Percentiles rank a stretch among this genome's conserved stretches.
These are phyloP conservation scores for Penicillium desertorum DNA, from an alignment of 495 filamentous ascomycete genomes.

Conservation along the genomic window DNA sequence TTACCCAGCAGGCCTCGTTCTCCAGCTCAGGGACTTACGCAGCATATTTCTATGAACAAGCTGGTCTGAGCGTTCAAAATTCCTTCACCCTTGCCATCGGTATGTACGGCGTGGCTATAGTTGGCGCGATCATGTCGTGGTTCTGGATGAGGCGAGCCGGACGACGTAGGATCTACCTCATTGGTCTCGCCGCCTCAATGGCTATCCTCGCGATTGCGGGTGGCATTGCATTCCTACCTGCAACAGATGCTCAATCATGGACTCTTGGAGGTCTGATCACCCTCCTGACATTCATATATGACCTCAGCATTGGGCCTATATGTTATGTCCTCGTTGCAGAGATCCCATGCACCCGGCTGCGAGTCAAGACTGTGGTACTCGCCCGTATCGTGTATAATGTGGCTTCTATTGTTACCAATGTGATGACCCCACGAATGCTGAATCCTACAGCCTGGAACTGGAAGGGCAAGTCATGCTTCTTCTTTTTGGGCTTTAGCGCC, in stretches of 20 bases:
- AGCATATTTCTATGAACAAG: constrained; percentile 46
- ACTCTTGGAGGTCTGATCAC: constrained; percentile 17
- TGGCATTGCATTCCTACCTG: constrained; percentile 33
- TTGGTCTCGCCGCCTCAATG: constrained; percentile 42
- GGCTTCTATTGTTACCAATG: constrained; percentile 28
- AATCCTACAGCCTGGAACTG: constrained; percentile 42
- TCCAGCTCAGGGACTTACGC: constrained; percentile 29
- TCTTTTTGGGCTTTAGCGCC: constrained; percentile 30
- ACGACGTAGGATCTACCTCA: constrained; percentile 53
- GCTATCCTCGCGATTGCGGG: constrained; percentile 44
- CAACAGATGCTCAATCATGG: constrained; percentile 28
- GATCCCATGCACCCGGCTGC: constrained; percentile 38
- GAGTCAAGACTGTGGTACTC: constrained; percentile 39
- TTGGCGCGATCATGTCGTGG: constrained; percentile 56
- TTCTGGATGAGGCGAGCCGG: constrained; percentile 48
- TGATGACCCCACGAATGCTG: constrained; percentile 38
- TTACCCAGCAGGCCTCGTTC: constrained; percentile 32
- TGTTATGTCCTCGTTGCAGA: constrained; percentile 39
- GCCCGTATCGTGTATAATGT: constrained; percentile 37
- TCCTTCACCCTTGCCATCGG: constrained; percentile 36
- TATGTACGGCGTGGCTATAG: constrained; percentile 45
- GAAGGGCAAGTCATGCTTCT: constrained; percentile 40
- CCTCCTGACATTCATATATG: constrained; percentile 43
- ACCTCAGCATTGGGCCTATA: constrained; percentile 44
- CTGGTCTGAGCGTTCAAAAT: constrained; percentile 31